These are phyloP conservation scores for Benincasa hispida DNA, from an alignment of 306 rosid genomes.

Conservation along the genomic window DNA sequence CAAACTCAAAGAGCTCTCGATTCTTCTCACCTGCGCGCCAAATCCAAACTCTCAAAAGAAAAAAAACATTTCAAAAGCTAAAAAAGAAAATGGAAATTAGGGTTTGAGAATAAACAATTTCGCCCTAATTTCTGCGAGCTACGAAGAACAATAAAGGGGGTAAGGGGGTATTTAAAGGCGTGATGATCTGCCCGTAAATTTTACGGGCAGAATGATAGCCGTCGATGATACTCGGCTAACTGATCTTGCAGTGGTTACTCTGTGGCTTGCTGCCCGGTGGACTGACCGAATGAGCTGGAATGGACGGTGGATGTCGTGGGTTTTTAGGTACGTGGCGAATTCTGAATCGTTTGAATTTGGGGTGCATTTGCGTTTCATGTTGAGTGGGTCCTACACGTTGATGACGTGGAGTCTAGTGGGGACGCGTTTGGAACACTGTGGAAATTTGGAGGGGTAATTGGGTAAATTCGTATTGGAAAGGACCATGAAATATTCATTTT, in stretches of 20 bases:
- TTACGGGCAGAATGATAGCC: conserved; percentile 24
- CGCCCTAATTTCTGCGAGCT: conserved; percentile 70
- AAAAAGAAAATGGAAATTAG: background rate
- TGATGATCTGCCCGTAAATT: conserved; percentile 63
- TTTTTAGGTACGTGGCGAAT: conserved; percentile 13
- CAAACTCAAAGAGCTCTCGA: background rate
- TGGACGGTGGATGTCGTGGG: conserved; percentile 22
- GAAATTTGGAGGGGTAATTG: background rate
- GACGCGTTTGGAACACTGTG: background rate
- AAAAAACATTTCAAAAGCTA: background rate
- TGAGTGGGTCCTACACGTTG: conserved; percentile 14
- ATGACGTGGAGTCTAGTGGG: conserved; percentile 26
- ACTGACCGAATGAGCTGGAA: conserved; percentile 44
- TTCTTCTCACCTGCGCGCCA: conserved; percentile 25
- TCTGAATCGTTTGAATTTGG: conserved; percentile 16
- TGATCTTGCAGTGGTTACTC: conserved; percentile 14
- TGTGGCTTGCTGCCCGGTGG: conserved; percentile 16
- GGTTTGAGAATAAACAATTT: conserved; percentile 32
- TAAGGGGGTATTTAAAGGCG: conserved; percentile 67
- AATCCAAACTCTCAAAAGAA: background rate
- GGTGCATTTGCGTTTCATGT: conserved; percentile 43
- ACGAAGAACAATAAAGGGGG: conserved; percentile 28
- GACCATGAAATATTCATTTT: background rate
- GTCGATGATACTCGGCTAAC: background rate
- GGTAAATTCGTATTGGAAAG: background rate